phyloP scores from a whole-genome alignment of 352 stramenopile genomes.

The Thraustochytrium striatum region DNA sequence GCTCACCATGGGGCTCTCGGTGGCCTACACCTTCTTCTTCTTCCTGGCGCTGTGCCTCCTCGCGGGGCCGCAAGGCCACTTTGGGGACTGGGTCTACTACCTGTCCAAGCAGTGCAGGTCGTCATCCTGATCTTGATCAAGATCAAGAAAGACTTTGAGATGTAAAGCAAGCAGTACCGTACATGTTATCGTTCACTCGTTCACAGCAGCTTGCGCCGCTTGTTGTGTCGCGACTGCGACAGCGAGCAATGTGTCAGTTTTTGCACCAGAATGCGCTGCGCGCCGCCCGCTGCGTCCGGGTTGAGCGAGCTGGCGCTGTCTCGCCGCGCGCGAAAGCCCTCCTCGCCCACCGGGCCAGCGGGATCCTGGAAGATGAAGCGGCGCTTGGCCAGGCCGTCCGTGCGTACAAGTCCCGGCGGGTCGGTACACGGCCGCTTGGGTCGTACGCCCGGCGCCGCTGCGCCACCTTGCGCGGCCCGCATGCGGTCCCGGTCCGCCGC shows the following conservation, averaged over 20 bases:
- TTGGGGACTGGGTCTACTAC: conserved; percentile 12
- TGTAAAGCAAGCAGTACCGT: too few relatives aligned
- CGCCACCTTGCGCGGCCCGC: background rate
- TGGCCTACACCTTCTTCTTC: conserved; percentile 37
- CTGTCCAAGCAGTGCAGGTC: too few relatives aligned
- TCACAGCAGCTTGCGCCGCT: conserved; percentile 5
- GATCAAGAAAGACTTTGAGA: too few relatives aligned
- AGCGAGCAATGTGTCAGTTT: conserved; percentile 45
- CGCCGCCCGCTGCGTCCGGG: background rate
- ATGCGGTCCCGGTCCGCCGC: background rate
- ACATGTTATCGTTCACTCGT: too few relatives aligned
- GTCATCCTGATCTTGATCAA: too few relatives aligned
- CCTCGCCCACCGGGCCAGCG: background rate
- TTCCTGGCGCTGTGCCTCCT: conserved; percentile 22
- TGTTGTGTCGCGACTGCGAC: background rate
- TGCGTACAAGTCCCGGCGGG: background rate
- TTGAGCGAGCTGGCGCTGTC: too few relatives aligned
- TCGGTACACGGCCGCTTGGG: background rate
- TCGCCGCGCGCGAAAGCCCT: too few relatives aligned
- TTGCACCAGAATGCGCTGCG: conserved; percentile 21
- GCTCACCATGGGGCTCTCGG: conserved; percentile 49
- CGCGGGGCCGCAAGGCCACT: background rate
- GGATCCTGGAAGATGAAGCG: conserved; percentile 7
- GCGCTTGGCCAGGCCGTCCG: conserved; percentile 10
- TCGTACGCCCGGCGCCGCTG: background rate